Evolutionary conservation across 805 yeast species (phyloP).

Genomic region (Starmerella etchellsii): DNA sequence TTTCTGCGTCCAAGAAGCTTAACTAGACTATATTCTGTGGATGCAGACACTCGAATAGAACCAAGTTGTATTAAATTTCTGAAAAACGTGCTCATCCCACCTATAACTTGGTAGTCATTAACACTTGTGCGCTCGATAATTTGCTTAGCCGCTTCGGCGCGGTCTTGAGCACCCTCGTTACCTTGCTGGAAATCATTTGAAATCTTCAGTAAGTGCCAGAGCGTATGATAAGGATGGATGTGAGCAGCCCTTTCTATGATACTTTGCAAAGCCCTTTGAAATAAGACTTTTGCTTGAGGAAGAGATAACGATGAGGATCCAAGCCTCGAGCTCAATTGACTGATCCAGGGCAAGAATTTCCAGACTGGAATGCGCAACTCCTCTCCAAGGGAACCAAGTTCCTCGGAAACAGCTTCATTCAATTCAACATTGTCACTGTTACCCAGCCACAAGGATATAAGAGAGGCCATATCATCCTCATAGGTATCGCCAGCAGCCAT

Average conservation of each 20-base stretch:
- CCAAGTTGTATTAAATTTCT: not conserved
- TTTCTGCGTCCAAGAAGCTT: conserved; percentile 2
- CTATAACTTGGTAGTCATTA: not conserved
- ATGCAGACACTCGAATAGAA: not conserved
- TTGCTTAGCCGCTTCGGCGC: conserved; percentile 2
- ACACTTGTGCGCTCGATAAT: not conserved
- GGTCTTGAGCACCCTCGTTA: not conserved
- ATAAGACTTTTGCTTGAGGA: conserved; percentile 31
- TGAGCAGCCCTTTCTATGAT: conserved; percentile 1
- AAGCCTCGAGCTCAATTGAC: conserved; percentile 66
- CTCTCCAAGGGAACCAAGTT: not conserved
- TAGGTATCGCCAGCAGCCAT: conserved; percentile 13
- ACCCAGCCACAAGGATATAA: conserved; percentile 60
- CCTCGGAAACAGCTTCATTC: not conserved
- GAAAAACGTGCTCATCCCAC: not conserved
- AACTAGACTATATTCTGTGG: not conserved
- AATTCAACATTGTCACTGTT: not conserved
- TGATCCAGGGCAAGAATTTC: conserved; percentile 67
- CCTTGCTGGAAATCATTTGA: not conserved
- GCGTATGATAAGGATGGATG: conserved; percentile 14
- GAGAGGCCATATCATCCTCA: conserved; percentile 28
- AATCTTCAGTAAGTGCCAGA: conserved; percentile 14
- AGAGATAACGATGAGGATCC: conserved; percentile 36
- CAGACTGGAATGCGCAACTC: conserved; percentile 36
- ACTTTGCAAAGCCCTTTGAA: conserved; percentile 37